Conservation (phyloP, 805 yeast species). For the Zygoascus bituminiphila region DNA sequence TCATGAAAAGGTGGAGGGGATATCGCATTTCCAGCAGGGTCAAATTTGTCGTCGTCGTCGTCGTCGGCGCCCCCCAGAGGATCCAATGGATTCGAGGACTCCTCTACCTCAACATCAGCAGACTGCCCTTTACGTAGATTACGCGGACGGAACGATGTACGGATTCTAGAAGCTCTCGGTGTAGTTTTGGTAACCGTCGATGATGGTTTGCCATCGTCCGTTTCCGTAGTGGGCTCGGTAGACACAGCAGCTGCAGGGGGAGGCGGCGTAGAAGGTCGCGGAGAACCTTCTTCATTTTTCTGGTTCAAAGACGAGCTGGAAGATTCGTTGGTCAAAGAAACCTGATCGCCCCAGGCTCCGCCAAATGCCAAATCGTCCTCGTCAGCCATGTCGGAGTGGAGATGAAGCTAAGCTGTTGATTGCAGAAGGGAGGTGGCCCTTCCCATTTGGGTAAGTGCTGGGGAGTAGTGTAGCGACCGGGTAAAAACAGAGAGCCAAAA, state of each 20-base stretch:
- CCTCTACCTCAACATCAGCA: background rate
- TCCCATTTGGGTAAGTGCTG: too few relatives aligned
- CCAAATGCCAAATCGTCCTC: constrained; percentile 12
- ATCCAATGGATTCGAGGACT: background rate
- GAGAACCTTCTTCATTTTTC: background rate
- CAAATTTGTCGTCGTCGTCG: background rate
- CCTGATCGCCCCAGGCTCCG: constrained; percentile 21
- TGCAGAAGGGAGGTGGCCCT: too few relatives aligned
- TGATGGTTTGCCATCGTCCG: background rate
- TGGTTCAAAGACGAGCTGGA: constrained; percentile 10
- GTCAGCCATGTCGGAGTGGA: constrained; percentile 18
- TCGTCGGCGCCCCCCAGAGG: background rate
- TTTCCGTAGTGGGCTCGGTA: background rate
- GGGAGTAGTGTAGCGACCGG: too few relatives aligned
- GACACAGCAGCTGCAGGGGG: background rate
- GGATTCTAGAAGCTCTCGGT: background rate
- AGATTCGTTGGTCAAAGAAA: constrained; percentile 9
- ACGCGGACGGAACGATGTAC: background rate
- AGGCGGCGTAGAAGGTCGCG: background rate
- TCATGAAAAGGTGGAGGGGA: constrained; percentile 9
- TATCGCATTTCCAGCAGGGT: too few relatives aligned
- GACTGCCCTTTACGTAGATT: background rate
- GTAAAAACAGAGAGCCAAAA: too few relatives aligned
- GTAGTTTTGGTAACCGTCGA: background rate
- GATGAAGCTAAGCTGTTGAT: too few relatives aligned